phyloP scores from a whole-genome alignment of 345 rosid genomes.

The Conringia planisiliqua region DNA sequence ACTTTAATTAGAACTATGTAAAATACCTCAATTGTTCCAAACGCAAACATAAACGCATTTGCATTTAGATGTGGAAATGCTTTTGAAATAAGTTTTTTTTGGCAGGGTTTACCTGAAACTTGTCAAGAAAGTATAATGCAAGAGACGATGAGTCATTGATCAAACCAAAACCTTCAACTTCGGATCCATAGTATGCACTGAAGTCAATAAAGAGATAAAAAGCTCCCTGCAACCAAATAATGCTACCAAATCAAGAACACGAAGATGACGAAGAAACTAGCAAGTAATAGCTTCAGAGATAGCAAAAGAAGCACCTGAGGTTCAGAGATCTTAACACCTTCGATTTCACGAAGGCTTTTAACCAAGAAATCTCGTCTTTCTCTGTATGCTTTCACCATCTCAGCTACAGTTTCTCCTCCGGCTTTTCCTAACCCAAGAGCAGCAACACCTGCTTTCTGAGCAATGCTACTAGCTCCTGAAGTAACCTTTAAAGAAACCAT shows the following conservation, averaged over 20 bases:
- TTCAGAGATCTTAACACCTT: constrained; percentile 78
- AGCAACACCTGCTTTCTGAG: constrained; percentile 92
- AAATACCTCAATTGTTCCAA: not conserved
- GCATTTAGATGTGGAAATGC: not conserved
- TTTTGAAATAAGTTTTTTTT: not conserved
- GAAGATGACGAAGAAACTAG: not conserved
- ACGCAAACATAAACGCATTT: not conserved
- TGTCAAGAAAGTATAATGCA: constrained; percentile 57
- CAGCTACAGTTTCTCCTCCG: constrained; percentile 81
- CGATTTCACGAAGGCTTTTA: constrained; percentile 65
- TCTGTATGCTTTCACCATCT: constrained; percentile 84
- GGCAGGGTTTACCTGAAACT: constrained; percentile 31
- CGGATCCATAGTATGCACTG: constrained; percentile 77
- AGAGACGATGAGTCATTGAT: constrained; percentile 63
- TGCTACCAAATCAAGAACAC: not conserved
- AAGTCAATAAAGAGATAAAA: constrained; percentile 85
- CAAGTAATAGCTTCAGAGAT: not conserved
- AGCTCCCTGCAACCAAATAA: constrained; percentile 69
- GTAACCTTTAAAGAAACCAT: constrained; percentile 44
- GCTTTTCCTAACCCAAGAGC: constrained; percentile 93
- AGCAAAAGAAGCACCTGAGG: constrained; percentile 60
- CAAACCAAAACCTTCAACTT: constrained; percentile 73
- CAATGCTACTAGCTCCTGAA: constrained; percentile 90
- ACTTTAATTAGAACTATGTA: not conserved
- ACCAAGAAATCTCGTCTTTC: constrained; percentile 92